Conservation (phyloP, 23 red algal genomes). For the Gracilariopsis chorda region DNA sequence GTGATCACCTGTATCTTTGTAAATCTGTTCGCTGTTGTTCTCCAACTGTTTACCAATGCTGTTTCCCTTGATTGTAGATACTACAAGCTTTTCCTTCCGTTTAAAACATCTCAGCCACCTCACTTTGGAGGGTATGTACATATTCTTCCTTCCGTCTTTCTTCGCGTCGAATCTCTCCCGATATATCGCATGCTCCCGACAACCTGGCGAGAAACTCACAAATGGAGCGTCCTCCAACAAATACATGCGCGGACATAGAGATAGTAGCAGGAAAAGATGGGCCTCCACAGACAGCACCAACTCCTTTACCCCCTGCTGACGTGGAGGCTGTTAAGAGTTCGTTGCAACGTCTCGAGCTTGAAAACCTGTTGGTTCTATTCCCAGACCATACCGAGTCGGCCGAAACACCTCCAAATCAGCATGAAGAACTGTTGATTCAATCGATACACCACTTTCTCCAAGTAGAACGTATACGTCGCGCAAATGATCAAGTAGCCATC, state of each 20-base stretch:
- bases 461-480: slow-evolving; percentile 6
- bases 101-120: too few relatives aligned
- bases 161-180: neutral
- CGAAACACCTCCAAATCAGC: neutral
- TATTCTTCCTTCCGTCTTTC: too few relatives aligned
- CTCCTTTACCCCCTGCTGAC: neutral
- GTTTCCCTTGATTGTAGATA: too few relatives aligned
- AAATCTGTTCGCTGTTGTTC: too few relatives aligned
- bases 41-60: too few relatives aligned
- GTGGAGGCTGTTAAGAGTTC: neutral
- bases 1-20: too few relatives aligned
- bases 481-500: slow-evolving; percentile 9
- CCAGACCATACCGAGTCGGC: neutral
- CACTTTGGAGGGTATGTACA: too few relatives aligned
- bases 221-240: neutral
- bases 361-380: neutral
- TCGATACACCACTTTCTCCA: neutral
- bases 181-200: too few relatives aligned
- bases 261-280: neutral
- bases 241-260: neutral
- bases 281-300: neutral
- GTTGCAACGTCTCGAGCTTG: neutral
- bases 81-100: too few relatives aligned
- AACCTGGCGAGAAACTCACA: neutral
- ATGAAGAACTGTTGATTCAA: neutral